Conservation (phyloP, 495 filamentous ascomycete genomes). For the Aspergillus panamensis region DNA sequence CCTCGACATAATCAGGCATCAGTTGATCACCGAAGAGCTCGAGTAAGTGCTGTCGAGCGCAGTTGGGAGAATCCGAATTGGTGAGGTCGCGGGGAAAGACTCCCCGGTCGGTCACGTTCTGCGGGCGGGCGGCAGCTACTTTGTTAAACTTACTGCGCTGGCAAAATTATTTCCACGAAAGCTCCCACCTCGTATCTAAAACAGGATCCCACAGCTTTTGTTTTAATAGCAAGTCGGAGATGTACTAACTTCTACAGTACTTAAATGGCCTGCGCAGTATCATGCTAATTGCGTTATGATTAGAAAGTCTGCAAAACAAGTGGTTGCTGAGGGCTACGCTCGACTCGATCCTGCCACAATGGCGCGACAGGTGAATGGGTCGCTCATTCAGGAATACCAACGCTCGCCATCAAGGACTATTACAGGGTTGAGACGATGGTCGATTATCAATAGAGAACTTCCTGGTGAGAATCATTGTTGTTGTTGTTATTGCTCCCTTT, state of each 20-base stretch:
- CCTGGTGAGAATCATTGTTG: conserved; percentile 48
- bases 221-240: not conserved
- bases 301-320: conserved; percentile 44
- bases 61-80: not conserved
- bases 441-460: conserved; percentile 65
- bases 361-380: conserved; percentile 25
- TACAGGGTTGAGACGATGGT: conserved; percentile 79
- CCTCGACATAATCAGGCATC: conserved; percentile 42
- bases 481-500: conserved; percentile 7
- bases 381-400: conserved; percentile 16
- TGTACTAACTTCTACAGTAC: not conserved
- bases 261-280: conserved; percentile 5
- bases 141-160: conserved; percentile 7
- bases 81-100: not conserved
- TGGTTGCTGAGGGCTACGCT: conserved; percentile 35
- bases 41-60: not conserved
- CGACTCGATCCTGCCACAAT: conserved; percentile 23
- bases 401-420: conserved; percentile 50
- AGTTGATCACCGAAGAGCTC: conserved; percentile 5
- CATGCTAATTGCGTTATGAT: conserved; percentile 7
- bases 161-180: not conserved
- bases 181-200: not conserved
- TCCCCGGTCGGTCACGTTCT: conserved; percentile 23
- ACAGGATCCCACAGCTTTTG: not conserved
- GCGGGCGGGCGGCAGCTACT: conserved; percentile 10